Percentiles rank a stretch among this genome's conserved stretches.
Conservation (phyloP, 2,329 filamentous ascomycete genomes). For the Pseudocercospora vitis region DNA sequence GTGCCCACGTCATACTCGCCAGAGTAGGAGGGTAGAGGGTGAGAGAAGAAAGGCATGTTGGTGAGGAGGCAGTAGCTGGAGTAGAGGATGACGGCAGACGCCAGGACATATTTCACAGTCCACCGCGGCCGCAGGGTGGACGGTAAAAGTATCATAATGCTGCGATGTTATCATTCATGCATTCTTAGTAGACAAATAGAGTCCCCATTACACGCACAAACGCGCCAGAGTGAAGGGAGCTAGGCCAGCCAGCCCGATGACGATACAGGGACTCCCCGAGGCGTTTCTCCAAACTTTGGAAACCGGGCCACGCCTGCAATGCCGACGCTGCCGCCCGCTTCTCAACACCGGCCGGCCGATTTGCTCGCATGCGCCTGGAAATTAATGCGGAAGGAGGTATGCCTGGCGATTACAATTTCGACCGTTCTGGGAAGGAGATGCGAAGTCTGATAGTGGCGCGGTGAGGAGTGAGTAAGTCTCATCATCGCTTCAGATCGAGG, state of each 20-base stretch:
- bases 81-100: constrained; percentile 26
- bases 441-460: background rate
- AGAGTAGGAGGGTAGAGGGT: constrained; percentile 44
- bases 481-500: background rate
- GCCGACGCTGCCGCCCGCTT: background rate
- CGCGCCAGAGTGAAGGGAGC: constrained; percentile 5
- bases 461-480: background rate
- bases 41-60: constrained; percentile 45
- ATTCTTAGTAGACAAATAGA: constrained; percentile 5
- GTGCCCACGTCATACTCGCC: constrained; percentile 47
- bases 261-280: constrained; percentile 4
- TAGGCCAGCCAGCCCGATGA: constrained; percentile 6
- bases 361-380: background rate
- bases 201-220: background rate
- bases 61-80: constrained; percentile 41
- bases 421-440: background rate
- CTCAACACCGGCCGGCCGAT: background rate
- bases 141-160: constrained; percentile 17
- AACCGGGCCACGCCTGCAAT: background rate
- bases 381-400: too few relatives aligned
- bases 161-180: constrained; percentile 8
- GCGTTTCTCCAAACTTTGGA: constrained; percentile 4
- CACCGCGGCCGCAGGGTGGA: constrained; percentile 24
- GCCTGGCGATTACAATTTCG: background rate
- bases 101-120: constrained; percentile 24